These are phyloP conservation scores for Bruguiera gymnorhiza DNA, from an alignment of 345 rosid genomes.

Conservation along the genomic window DNA sequence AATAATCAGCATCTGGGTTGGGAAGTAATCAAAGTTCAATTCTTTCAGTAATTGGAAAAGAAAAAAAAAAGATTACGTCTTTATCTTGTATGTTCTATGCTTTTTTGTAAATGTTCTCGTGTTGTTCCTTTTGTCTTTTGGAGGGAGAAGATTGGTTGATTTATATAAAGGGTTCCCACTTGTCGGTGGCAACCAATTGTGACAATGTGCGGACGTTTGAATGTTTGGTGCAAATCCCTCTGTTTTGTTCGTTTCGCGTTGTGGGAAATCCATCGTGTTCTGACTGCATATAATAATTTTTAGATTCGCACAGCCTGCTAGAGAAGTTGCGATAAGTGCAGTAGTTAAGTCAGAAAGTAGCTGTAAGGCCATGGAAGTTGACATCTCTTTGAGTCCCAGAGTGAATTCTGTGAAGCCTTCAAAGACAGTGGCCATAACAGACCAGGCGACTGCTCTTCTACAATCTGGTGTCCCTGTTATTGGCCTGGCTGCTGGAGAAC, in stretches of 20 bases:
- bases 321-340: slow-evolving; percentile 33
- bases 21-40: not conserved
- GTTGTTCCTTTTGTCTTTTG: too few species aligned
- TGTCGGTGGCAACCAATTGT: too few species aligned
- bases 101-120: too few species aligned
- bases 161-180: too few species aligned
- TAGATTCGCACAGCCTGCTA: slow-evolving; percentile 38
- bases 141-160: too few species aligned
- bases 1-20: not conserved
- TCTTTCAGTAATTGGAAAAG: not conserved
- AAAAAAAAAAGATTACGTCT: not conserved
- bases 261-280: not conserved
- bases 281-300: not conserved
- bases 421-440: slow-evolving; percentile 87
- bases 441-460: slow-evolving; percentile 85
- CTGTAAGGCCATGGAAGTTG: slow-evolving; percentile 43
- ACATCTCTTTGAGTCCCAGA: slow-evolving; percentile 73
- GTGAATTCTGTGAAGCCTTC: slow-evolving; percentile 84
- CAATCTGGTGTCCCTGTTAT: slow-evolving; percentile 88
- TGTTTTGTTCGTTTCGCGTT: slow-evolving; percentile 6
- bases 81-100: too few species aligned
- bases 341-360: slow-evolving; percentile 45
- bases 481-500: slow-evolving; percentile 95
- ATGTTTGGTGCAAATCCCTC: not conserved
- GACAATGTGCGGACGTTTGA: not conserved